These are phyloP conservation scores for Psilocybe azurescens DNA, from an alignment of 768 basidiomycete species.

Conservation along the genomic window DNA sequence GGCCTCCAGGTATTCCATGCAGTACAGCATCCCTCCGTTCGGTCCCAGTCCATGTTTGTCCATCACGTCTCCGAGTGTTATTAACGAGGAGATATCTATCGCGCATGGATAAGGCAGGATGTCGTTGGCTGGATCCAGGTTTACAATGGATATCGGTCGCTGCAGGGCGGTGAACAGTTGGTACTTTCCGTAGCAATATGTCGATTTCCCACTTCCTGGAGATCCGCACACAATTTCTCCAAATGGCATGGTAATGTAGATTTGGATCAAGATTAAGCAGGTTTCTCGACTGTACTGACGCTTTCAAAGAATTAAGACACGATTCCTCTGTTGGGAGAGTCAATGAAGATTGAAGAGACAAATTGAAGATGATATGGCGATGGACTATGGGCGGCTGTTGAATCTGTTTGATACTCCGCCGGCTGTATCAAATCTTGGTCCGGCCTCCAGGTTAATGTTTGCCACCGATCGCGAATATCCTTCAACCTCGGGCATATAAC, in stretches of 20 bases:
- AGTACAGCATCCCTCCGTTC: constrained; percentile 95
- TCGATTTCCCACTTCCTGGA: constrained; percentile 88
- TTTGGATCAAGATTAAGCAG: constrained; percentile 1
- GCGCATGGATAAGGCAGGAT: constrained; percentile 91
- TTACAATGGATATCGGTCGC: constrained; percentile 88
- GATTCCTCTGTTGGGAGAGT: neutral
- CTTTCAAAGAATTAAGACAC: neutral
- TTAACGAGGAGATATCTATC: constrained; percentile 82
- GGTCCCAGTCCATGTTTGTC: constrained; percentile 84
- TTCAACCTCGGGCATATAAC: too few relatives aligned
- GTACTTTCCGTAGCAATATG: constrained; percentile 86
- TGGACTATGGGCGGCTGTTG: too few relatives aligned
- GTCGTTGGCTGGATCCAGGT: constrained; percentile 95
- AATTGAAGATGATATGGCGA: too few relatives aligned
- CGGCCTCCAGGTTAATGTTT: too few relatives aligned
- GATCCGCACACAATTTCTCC: constrained; percentile 88
- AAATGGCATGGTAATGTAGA: constrained; percentile 66
- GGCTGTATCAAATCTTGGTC: too few relatives aligned
- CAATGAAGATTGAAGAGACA: too few relatives aligned
- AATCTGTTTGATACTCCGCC: too few relatives aligned
- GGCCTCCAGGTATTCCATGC: constrained; percentile 95
- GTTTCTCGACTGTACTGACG: neutral
- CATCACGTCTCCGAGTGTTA: constrained; percentile 91
- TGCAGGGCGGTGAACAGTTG: constrained; percentile 88
- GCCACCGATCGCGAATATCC: too few relatives aligned